Conservation (phyloP, 2,329 filamentous ascomycete species). For the Xylariaceae sp. region DNA sequence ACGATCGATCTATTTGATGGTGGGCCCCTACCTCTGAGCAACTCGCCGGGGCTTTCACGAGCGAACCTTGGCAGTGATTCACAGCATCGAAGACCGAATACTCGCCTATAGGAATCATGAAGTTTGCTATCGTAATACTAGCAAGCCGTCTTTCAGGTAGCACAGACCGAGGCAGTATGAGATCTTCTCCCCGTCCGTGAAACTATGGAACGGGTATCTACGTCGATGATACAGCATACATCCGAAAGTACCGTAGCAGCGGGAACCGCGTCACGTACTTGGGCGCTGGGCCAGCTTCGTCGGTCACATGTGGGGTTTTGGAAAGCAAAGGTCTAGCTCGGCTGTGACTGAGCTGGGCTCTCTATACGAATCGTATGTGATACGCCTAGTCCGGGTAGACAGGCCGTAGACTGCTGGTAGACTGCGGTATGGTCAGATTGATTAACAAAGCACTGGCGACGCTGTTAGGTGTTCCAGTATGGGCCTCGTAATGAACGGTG, state of each 20-base stretch:
- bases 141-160: background rate
- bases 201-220: background rate
- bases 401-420: too few relatives aligned
- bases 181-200: background rate
- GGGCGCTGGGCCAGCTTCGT: background rate
- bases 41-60: slow-evolving; percentile 1
- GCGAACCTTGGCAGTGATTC: background rate
- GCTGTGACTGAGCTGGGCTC: too few relatives aligned
- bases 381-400: too few relatives aligned
- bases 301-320: background rate
- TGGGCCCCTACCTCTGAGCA: background rate
- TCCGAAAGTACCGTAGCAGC: background rate
- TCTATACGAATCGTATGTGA: too few relatives aligned
- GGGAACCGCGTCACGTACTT: background rate
- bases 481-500: too few relatives aligned
- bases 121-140: background rate
- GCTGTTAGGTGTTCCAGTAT: too few relatives aligned
- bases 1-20: too few relatives aligned
- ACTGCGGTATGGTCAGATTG: too few relatives aligned
- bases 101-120: background rate
- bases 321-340: too few relatives aligned
- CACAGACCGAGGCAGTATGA: background rate
- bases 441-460: too few relatives aligned
- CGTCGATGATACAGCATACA: background rate
- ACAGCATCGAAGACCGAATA: background rate